Base-by-base conservation (phyloP, 805 yeast species). In the Monosporozyma solicola region DNA sequence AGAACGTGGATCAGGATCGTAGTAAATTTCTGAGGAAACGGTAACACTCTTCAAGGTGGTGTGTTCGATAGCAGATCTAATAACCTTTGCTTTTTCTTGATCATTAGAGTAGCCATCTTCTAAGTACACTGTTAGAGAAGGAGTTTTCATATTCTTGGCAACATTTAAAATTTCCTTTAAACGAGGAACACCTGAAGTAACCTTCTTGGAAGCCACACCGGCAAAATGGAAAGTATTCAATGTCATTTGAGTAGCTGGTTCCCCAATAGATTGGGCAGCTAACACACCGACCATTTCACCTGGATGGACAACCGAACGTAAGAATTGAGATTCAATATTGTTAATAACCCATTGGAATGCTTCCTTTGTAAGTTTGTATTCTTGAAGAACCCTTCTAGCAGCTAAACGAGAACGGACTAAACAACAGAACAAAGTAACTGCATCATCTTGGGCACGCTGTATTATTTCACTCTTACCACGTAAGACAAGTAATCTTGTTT, bases 221-320 rank as follows among this genome's bases (percentile, higher is more conserved):
- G 97, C 97, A 76, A 88, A 90, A 76, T 90, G 97, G 91, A 90
- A 91, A 61, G 97, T 91, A 67, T 91, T 91, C 72, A 91, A 79
- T 2, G 97, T 91, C 97, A 91, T 91, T 72, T 91, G 97, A 33
- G 97, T 91, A 43, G 97, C 97, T 50, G 97, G 97, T 69, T 91
- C 97, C 76, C 97, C 97, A 73, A 91, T 91, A 39, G 96, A 89
- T 75, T 91, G 97, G 2, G 97, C 97, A 51, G 97, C 97, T 65
- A 91, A 80, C 51, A 91, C 95, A 76, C 97, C 97, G 54, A 91
- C 97, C 97, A 91, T 91, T 69, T 91, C 97, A 78, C 97, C 97
- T 3, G 98, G 96, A 57, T 91, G 92, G 47, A 90, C 97, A 68
- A 87, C 76, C 8, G 97, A 83, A 70, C 85, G 87, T 59, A 89